A percentile compares a stretch with the other conserved stretches of the same genome.
These are phyloP conservation scores for Venturiaceae sp. DNA, from an alignment of 2,329 filamentous ascomycete genomes.

Conservation along the genomic window DNA sequence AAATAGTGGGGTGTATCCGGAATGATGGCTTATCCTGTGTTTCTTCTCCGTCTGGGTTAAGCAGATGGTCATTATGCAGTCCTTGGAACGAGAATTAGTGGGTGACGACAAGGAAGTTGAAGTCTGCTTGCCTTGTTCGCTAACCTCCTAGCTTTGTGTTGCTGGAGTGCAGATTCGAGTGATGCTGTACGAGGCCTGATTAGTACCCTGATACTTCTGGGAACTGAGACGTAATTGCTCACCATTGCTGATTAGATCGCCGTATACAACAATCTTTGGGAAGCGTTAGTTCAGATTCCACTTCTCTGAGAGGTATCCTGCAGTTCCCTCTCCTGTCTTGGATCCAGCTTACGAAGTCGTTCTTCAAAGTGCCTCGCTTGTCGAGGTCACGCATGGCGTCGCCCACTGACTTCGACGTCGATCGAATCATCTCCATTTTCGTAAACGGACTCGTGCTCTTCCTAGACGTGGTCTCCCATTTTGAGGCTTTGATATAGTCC, in stretches of 20 bases:
- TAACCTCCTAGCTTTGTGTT: constrained; percentile 70
- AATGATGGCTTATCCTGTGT: constrained; percentile 69
- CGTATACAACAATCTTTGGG: constrained; percentile 8
- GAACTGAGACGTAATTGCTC: too few species aligned
- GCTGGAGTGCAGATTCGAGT: constrained; percentile 58
- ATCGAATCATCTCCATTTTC: constrained; percentile 74
- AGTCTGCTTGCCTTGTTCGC: constrained; percentile 84
- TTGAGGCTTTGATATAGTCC: constrained; percentile 44
- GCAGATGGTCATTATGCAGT: constrained; percentile 96
- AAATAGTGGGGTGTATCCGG: constrained; percentile 76
- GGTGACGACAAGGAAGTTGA: too few species aligned
- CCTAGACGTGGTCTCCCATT: constrained; percentile 46
- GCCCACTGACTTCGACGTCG: constrained; percentile 77
- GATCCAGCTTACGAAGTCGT: constrained; percentile 91
- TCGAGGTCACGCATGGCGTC: constrained; percentile 94
- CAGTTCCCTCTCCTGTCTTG: constrained; percentile 84
- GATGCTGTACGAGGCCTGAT: too few species aligned
- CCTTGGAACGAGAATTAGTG: too few species aligned
- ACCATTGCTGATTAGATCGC: constrained; percentile 4
- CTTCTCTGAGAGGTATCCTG: too few species aligned
- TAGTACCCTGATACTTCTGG: too few species aligned
- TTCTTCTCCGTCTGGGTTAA: constrained; percentile 63
- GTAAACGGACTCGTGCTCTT: constrained; percentile 66
- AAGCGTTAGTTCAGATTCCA: too few species aligned
- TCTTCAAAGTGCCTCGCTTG: constrained; percentile 70